These are phyloP conservation scores for Macrophomina phaseolina DNA, from an alignment of 2,329 filamentous ascomycete genomes.

Conservation along the genomic window DNA sequence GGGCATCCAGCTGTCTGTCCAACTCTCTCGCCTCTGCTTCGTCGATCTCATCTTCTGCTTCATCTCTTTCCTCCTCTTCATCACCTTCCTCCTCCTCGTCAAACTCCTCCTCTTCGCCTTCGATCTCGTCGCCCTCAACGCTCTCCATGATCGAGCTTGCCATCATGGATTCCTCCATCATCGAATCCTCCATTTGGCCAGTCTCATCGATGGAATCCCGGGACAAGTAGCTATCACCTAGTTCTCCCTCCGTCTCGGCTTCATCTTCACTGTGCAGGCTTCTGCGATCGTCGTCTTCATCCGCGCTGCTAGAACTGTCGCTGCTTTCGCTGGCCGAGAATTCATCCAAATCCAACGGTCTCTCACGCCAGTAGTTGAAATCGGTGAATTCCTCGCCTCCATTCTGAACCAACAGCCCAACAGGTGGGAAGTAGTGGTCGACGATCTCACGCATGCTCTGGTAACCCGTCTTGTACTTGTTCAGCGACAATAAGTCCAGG, in stretches of 20 bases:
- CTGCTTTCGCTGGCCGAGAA: constrained; percentile 80
- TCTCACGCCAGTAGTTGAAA: constrained; percentile 94
- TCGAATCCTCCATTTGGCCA: constrained; percentile 51
- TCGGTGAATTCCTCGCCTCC: constrained; percentile 96
- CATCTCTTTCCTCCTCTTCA: constrained; percentile 36
- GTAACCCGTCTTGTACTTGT: constrained; percentile 95
- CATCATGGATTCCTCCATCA: constrained; percentile 45
- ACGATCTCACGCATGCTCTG: constrained; percentile 97
- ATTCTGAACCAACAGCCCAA: constrained; percentile 82
- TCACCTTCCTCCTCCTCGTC: constrained; percentile 36
- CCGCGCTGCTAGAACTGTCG: constrained; percentile 50
- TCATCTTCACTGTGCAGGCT: constrained; percentile 59
- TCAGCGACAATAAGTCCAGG: constrained; percentile 85
- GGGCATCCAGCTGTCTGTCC: constrained; percentile 26
- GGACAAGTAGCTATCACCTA: constrained; percentile 64
- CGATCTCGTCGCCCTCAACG: constrained; percentile 48
- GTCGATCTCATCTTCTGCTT: constrained; percentile 28
- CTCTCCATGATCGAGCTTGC: constrained; percentile 34
- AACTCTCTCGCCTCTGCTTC: constrained; percentile 24
- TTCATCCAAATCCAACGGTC: constrained; percentile 81
- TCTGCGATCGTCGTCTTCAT: constrained; percentile 54
- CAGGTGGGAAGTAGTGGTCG: constrained; percentile 96
- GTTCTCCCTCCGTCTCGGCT: constrained; percentile 53
- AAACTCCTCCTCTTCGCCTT: constrained; percentile 32
- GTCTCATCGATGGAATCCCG: constrained; percentile 56